A percentile compares a stretch with the other conserved stretches of the same genome.
Conservation (phyloP, 2,329 filamentous ascomycete species). For the Talaromyces sp. region DNA sequence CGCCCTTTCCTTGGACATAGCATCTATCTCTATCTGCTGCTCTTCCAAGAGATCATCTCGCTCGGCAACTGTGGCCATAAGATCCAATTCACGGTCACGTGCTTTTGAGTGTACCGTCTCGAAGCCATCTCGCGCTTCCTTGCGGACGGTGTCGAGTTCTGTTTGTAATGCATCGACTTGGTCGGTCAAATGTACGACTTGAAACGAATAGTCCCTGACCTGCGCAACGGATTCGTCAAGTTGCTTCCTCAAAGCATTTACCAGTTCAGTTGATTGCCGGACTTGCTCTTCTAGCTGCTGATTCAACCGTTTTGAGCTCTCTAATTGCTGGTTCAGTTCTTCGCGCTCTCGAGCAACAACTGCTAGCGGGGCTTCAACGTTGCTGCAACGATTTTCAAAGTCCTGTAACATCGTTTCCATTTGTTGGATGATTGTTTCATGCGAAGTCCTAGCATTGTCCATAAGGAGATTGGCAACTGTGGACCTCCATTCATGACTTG, state of each 20-base stretch:
- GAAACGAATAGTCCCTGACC: constrained; percentile 33
- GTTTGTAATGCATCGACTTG: constrained; percentile 29
- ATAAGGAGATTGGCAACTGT: constrained; percentile 43
- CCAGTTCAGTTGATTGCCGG: constrained; percentile 30
- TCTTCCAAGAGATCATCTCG: constrained; percentile 44
- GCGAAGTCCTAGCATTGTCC: constrained; percentile 38
- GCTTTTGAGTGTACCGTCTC: constrained; percentile 25
- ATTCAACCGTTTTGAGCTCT: constrained; percentile 18
- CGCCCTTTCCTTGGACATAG: constrained; percentile 19
- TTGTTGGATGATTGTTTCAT: constrained; percentile 45
- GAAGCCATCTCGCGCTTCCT: constrained; percentile 27
- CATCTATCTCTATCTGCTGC: constrained; percentile 32
- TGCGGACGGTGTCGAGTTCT: constrained; percentile 35
- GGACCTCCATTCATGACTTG: constrained; percentile 47
- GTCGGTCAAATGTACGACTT: constrained; percentile 33
- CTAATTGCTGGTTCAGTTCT: constrained; percentile 32
- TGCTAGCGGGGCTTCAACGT: constrained; percentile 51
- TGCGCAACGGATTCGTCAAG: constrained; percentile 34
- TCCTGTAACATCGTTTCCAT: constrained; percentile 52
- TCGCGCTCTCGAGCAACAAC: constrained; percentile 33
- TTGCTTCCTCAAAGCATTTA: constrained; percentile 39
- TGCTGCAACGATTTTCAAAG: constrained; percentile 52
- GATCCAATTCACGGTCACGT: constrained; percentile 38
- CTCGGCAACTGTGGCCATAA: constrained; percentile 38
- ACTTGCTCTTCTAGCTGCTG: constrained; percentile 22